Conservation (phyloP, 192 early-diverging fungal genomes). For the Coemansia sp. region DNA sequence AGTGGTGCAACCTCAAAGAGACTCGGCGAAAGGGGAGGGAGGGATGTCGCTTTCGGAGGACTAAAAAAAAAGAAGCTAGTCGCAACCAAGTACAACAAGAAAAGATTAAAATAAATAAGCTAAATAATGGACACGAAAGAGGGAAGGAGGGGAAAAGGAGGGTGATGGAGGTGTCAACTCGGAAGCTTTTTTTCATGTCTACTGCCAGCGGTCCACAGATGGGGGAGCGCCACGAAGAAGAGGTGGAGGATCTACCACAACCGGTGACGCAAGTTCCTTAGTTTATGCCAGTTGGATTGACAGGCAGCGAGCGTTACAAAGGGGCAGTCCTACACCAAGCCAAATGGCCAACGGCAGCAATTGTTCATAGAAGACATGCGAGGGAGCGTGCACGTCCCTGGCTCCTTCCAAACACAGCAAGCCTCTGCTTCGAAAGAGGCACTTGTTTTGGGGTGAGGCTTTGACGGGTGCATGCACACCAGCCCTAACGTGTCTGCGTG, state of each 20-base stretch:
- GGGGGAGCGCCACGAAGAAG: neutral
- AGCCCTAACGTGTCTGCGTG: slow-evolving; percentile 7
- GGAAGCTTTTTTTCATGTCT: slow-evolving; percentile 1
- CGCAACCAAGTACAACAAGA: slow-evolving; percentile 1
- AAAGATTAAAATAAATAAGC: slow-evolving; percentile 3
- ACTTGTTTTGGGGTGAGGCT: neutral
- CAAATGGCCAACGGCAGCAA: neutral
- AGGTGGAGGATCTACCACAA: slow-evolving; percentile 5
- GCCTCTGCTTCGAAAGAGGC: neutral
- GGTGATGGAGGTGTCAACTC: neutral
- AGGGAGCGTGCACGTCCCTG: slow-evolving; percentile 10
- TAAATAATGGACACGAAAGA: neutral
- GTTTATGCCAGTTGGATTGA: neutral
- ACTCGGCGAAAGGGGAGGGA: neutral
- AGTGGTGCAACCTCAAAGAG: neutral
- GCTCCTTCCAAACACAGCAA: neutral
- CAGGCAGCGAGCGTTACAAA: neutral
- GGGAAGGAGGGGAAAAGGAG: neutral
- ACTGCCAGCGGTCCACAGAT: slow-evolving; percentile 1
- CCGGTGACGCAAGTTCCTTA: neutral
- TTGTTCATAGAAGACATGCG: slow-evolving; percentile 3
- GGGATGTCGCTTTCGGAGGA: neutral
- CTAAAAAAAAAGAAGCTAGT: neutral
- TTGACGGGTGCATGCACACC: neutral
- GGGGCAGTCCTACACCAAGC: neutral